Base-by-base conservation (phyloP, 768 basidiomycete species). In the Punctularia strigosozonata region DNA sequence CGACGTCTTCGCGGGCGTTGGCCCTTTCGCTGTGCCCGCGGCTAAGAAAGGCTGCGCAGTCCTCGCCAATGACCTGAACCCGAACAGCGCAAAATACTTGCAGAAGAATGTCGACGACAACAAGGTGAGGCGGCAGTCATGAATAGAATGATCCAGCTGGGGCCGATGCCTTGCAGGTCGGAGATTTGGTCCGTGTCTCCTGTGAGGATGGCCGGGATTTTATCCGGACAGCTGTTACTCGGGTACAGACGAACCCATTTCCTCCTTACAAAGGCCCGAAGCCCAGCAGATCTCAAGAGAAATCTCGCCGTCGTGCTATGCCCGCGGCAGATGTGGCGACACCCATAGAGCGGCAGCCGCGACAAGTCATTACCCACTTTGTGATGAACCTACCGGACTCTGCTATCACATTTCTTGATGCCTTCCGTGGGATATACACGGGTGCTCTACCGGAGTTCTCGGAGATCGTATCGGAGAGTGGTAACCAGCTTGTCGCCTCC, bases 321-420 rank as follows among this genome's bases (percentile, higher is more conserved):
- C 14, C 15, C 34, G 19, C 23, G 6, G 17, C 21, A 36, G 28
- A n/a, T 33, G 14, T 43, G 31, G 32, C 41, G 19, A 8, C 46
- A 31, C 22, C 40, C 25, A 46, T 41, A 15, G 40, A 38, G 15
- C 17, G 48, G 31, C 62, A 57, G 6, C 55, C 64, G 25, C 74
- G 83, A 42, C 64, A 58, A 40, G 61, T 69, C 31, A 76, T 95
- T 46, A 62, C 75, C 10, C 94, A 95, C 54, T 91, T 88, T 52
- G 82, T 95, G n/a, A 94, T 99, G 91, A 99, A 99, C 58, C 68
- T 99, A 15, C 95, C 95, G 2, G 90, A 88, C 48, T 80, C 82
- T 19, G 95, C 92, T 0, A 76, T 97, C 39, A 67, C 73, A 25
- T 97, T 98, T 61, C 67, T 99, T 37, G 84, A 85, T 51, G 86